Percentiles rank a stretch among this genome's conserved stretches.
Conservation (phyloP, 2,329 filamentous ascomycete genomes). For the Pseudogymnoascus verrucosus region DNA sequence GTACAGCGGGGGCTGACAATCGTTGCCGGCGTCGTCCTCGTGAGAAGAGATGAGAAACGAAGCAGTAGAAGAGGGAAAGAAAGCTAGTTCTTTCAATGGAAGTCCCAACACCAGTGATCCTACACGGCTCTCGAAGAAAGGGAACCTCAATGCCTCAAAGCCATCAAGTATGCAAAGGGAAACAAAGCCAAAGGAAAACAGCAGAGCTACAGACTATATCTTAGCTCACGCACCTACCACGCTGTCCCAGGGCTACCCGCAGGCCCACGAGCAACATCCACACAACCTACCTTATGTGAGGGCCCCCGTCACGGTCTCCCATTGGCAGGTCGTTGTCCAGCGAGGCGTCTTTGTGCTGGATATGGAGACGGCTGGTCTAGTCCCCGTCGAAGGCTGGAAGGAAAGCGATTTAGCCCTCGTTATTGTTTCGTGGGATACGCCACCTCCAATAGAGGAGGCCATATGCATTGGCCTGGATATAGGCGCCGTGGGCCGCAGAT, state of each 20-base stretch:
- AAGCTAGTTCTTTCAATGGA: background rate
- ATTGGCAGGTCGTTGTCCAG: background rate
- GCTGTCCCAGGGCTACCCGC: background rate
- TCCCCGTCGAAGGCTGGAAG: background rate
- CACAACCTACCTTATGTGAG: slow-evolving; percentile 1
- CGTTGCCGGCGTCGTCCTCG: background rate
- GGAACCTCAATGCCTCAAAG: background rate
- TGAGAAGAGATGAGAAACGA: background rate
- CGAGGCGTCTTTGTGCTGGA: background rate
- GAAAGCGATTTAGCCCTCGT: background rate
- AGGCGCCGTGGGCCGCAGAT: slow-evolving; percentile 6
- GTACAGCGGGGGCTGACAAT: background rate
- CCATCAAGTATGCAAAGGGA: slow-evolving; percentile 1
- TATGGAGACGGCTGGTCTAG: background rate
- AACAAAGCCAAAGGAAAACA: slow-evolving; percentile 3
- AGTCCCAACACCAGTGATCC: background rate
- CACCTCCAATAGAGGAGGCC: background rate
- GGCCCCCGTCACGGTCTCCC: background rate
- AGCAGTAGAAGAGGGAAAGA: background rate
- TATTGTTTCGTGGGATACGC: background rate
- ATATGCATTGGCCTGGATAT: background rate
- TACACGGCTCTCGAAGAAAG: background rate
- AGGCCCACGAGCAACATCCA: background rate
- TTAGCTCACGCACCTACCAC: slow-evolving; percentile 2
- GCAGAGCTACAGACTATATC: slow-evolving; percentile 6